Evolutionary conservation across 164 flowering plant species (phyloP).

Genomic region (Taxillus chinensis): DNA sequence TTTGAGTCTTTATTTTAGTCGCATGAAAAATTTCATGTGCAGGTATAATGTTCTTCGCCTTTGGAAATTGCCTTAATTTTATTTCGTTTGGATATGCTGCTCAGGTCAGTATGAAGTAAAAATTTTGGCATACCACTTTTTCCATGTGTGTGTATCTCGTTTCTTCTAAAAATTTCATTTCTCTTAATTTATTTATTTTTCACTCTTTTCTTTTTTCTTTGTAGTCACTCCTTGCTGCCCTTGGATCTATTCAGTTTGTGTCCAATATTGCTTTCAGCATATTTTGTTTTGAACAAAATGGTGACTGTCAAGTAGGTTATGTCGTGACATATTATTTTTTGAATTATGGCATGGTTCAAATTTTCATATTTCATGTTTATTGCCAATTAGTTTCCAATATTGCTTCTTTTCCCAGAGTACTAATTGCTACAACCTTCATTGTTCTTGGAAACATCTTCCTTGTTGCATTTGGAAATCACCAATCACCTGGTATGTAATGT

Average conservation of each 20-base stretch:
- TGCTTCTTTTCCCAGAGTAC: conserved; percentile 44
- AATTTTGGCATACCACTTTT: background rate
- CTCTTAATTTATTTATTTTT: conserved; percentile 1
- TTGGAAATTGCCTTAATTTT: conserved; percentile 94
- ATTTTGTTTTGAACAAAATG: conserved; percentile 77
- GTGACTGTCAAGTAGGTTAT: conserved; percentile 76
- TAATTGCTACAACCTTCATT: conserved; percentile 85
- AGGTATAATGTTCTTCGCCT: conserved; percentile 73
- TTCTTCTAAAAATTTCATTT: background rate
- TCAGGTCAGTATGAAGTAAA: conserved; percentile 48
- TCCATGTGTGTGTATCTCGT: background rate
- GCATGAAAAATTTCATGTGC: conserved; percentile 18
- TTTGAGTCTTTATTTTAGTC: background rate
- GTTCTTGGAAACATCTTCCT: conserved; percentile 91
- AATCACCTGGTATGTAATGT: conserved; percentile 68
- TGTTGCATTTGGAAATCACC: conserved; percentile 97
- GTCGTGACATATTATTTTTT: conserved; percentile 4
- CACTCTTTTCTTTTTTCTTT: background rate
- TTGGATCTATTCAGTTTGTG: conserved; percentile 90
- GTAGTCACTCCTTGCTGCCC: conserved; percentile 97
- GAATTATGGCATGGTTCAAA: background rate
- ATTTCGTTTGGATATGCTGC: conserved; percentile 99
- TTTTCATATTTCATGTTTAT: background rate
- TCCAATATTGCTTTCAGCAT: conserved; percentile 94
- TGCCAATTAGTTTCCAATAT: background rate